Conservation (phyloP, 495 filamentous ascomycete genomes). For the Penicillium flavigenum region DNA sequence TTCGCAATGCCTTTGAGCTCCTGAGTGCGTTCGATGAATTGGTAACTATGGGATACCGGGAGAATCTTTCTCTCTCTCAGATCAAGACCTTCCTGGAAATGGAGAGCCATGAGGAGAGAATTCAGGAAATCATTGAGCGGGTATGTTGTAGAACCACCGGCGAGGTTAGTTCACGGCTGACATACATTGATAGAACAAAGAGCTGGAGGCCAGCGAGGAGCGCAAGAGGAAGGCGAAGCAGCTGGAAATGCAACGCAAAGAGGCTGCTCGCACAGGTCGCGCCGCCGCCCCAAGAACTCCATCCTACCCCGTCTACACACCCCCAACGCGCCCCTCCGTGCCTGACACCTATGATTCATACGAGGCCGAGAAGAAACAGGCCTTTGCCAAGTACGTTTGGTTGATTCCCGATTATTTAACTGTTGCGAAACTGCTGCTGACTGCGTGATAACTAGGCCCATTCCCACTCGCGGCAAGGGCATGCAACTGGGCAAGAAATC, state of each 20-base stretch:
- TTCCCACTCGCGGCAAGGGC: slow-evolving; percentile 84
- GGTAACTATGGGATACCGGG: slow-evolving; percentile 89
- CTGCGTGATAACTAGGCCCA: slow-evolving; percentile 43
- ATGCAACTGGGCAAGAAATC: slow-evolving; percentile 99
- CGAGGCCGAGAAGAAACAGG: slow-evolving; percentile 94
- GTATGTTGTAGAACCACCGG: slow-evolving; percentile 46
- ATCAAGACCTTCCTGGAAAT: slow-evolving; percentile 99
- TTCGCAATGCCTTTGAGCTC: slow-evolving; percentile 91
- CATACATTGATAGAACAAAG: slow-evolving; percentile 73
- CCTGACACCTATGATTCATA: slow-evolving; percentile 88
- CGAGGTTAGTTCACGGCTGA: slow-evolving; percentile 20
- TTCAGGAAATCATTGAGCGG: slow-evolving; percentile 94
- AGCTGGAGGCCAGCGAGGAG: slow-evolving; percentile 95
- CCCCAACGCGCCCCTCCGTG: slow-evolving; percentile 68
- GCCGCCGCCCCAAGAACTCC: slow-evolving; percentile 65
- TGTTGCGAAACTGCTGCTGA: slow-evolving; percentile 7
- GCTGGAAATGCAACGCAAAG: slow-evolving; percentile 95
- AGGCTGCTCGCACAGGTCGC: slow-evolving; percentile 64
- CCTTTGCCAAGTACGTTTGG: slow-evolving; percentile 63
- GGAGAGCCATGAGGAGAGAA: slow-evolving; percentile 98
- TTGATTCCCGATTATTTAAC: not conserved
- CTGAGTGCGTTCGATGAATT: slow-evolving; percentile 95
- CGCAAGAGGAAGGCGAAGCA: slow-evolving; percentile 98
- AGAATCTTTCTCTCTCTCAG: slow-evolving; percentile 90
- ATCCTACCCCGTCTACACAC: slow-evolving; percentile 84